Evolutionary conservation across 306 rosid species (phyloP).

Genomic region (Pterocarpus santalinus): DNA sequence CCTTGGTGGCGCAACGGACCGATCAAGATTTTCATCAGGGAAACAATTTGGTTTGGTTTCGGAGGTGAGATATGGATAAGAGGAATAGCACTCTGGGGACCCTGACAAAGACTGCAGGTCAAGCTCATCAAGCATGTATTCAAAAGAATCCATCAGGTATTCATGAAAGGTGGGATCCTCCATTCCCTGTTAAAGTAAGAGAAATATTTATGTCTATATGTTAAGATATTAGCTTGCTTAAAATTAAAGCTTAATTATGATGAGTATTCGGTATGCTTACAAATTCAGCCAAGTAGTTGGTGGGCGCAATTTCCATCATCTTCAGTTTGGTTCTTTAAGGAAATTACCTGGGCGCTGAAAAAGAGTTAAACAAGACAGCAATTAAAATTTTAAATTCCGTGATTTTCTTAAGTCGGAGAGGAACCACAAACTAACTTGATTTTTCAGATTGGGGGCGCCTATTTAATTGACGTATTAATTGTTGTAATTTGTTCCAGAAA

Average conservation of each 20-base stretch:
- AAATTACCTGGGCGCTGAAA: slow-evolving; percentile 26
- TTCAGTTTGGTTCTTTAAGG: background rate
- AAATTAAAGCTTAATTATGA: background rate
- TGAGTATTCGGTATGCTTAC: slow-evolving; percentile 47
- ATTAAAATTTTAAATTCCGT: background rate
- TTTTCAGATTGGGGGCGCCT: no score
- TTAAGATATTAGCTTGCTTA: background rate
- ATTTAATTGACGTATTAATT: no score
- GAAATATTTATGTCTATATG: background rate
- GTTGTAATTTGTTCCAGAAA: background rate
- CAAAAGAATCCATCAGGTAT: slow-evolving; percentile 47
- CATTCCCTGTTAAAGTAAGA: slow-evolving; percentile 38
- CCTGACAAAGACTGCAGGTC: slow-evolving; percentile 32
- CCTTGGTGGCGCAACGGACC: slow-evolving; percentile 10
- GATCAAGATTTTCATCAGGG: slow-evolving; percentile 28
- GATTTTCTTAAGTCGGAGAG: no score
- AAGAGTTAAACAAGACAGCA: background rate
- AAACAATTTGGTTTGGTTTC: slow-evolving; percentile 40
- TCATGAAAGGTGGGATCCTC: slow-evolving; percentile 42
- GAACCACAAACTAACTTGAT: no score
- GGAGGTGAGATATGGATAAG: slow-evolving; percentile 30
- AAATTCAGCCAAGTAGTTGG: slow-evolving; percentile 48
- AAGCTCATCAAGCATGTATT: slow-evolving; percentile 28
- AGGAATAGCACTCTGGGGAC: slow-evolving; percentile 46
- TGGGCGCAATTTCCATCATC: slow-evolving; percentile 50